A percentile compares a stretch with the other conserved stretches of the same genome.
Conservation (phyloP, 2,329 filamentous ascomycete genomes). For the Diatrype stigma region DNA sequence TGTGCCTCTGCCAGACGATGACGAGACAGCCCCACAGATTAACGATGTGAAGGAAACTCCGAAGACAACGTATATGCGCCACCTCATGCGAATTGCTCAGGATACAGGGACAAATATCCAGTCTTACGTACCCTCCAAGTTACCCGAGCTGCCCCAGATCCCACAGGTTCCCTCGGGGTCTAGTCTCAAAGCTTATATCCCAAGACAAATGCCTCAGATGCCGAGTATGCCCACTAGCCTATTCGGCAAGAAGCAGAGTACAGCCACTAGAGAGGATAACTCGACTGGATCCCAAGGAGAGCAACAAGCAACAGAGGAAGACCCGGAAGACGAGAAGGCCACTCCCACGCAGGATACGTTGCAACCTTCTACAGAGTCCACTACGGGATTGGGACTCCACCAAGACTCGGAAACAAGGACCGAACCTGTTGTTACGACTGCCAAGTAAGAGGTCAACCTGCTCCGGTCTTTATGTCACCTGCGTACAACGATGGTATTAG, state of each 20-base stretch:
- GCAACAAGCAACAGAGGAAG: neutral
- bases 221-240: conserved; percentile 27
- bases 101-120: conserved; percentile 43
- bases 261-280: neutral
- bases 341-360: neutral
- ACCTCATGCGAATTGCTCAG: conserved; percentile 46
- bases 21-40: conserved; percentile 27
- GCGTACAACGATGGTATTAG: too few relatives aligned
- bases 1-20: conserved; percentile 42
- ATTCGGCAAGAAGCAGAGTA: conserved; percentile 18
- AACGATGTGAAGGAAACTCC: conserved; percentile 30
- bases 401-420: neutral
- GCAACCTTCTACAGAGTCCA: neutral
- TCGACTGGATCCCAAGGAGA: neutral
- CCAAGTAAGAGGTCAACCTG: neutral
- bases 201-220: conserved; percentile 27
- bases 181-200: conserved; percentile 28
- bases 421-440: neutral
- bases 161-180: conserved; percentile 25
- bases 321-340: conserved; percentile 1
- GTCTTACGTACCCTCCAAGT: conserved; percentile 42
- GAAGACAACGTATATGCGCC: conserved; percentile 42
- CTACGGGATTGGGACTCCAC: neutral
- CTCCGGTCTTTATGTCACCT: too few relatives aligned
- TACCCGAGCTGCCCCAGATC: conserved; percentile 32